Percentiles rank a stretch among this genome's conserved stretches.
Evolutionary conservation across 768 basidiomycete species (phyloP).

Genomic region (Xerocomellus amylosporus): DNA sequence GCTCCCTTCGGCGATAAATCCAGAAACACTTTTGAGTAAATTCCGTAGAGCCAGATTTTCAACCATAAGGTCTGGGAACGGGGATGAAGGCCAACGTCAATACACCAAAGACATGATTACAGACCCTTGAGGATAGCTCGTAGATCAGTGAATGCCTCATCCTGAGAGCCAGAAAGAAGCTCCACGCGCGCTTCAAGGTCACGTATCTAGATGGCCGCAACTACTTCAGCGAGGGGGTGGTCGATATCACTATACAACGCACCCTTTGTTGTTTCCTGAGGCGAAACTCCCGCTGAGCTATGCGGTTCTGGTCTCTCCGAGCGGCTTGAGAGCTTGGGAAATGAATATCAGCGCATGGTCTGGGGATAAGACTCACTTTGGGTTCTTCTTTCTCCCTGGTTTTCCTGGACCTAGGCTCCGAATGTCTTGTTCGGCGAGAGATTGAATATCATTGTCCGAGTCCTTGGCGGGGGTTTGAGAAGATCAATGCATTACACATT

Average conservation of each 20-base stretch:
- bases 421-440: conserved; percentile 32
- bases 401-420: conserved; percentile 26
- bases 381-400: conserved; percentile 84
- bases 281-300: conserved; percentile 92
- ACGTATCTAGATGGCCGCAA: conserved; percentile 60
- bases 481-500: conserved; percentile 13
- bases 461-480: conserved; percentile 40
- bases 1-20: conserved; percentile 85
- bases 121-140: conserved; percentile 75
- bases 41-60: conserved; percentile 85
- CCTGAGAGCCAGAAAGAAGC: conserved; percentile 87
- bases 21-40: conserved; percentile 69
- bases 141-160: conserved; percentile 83
- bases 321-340: conserved; percentile 76
- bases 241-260: conserved; percentile 15
- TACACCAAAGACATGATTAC: conserved; percentile 9
- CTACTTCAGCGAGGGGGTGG: conserved; percentile 1
- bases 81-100: conserved; percentile 5
- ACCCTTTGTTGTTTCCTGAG: conserved; percentile 88
- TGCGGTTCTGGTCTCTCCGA: conserved; percentile 83
- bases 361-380: conserved; percentile 54
- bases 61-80: conserved; percentile 68
- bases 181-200: conserved; percentile 96
- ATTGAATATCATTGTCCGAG: conserved; percentile 70
- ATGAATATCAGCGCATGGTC: conserved; percentile 15